Evolutionary conservation across 805 yeast genomes (phyloP).

Genomic region (Yamadazyma kitorensis): DNA sequence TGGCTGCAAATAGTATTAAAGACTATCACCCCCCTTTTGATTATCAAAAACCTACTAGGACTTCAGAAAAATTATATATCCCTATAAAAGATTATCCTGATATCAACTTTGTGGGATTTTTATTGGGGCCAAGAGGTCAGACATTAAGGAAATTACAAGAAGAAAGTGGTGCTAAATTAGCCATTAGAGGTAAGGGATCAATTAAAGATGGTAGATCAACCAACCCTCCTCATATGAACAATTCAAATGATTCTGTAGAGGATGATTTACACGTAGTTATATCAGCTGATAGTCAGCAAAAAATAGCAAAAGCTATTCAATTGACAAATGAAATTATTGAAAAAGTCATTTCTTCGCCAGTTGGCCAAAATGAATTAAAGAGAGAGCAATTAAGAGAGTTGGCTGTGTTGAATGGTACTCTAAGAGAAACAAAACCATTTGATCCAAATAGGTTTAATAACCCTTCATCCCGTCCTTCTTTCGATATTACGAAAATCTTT

Average conservation of each 20-base stretch:
- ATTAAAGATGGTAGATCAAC: constrained; percentile 82
- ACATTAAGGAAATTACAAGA: constrained; percentile 78
- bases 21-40: constrained; percentile 77
- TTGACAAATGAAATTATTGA: constrained; percentile 74
- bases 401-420: constrained; percentile 92
- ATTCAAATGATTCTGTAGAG: constrained; percentile 16
- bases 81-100: constrained; percentile 88
- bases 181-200: constrained; percentile 93
- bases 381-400: constrained; percentile 87
- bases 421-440: constrained; percentile 72
- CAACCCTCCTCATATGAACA: constrained; percentile 35
- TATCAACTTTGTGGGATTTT: constrained; percentile 85
- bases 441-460: constrained; percentile 25
- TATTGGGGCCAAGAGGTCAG: constrained; percentile 94
- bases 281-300: constrained; percentile 77
- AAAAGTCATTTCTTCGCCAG: constrained; percentile 84
- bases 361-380: constrained; percentile 88
- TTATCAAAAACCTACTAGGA: constrained; percentile 65
- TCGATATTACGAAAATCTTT: constrained; percentile 52
- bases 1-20: constrained; percentile 70
- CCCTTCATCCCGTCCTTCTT: constrained; percentile 23
- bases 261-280: constrained; percentile 90
- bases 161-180: constrained; percentile 84
- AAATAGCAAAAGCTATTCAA: constrained; percentile 69
- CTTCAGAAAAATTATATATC: constrained; percentile 77